Percentiles rank a stretch among this genome's conserved stretches.
These are phyloP conservation scores for Chlamydomonas schloesseri DNA, from an alignment of 139 green algal species.

Conservation along the genomic window DNA sequence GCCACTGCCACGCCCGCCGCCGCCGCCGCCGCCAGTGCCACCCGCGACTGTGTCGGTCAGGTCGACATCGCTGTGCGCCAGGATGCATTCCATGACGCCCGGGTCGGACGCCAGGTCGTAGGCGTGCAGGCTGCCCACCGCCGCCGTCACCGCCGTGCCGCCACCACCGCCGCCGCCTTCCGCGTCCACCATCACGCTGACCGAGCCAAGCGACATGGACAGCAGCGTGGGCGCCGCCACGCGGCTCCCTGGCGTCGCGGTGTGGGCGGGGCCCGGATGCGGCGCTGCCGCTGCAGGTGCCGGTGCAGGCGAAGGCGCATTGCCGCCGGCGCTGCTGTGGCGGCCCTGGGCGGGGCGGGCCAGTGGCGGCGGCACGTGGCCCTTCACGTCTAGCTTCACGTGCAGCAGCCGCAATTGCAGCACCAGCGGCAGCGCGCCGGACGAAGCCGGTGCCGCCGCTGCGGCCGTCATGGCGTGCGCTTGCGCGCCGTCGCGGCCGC, in stretches of 20 bases:
- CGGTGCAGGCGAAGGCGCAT: too few relatives aligned
- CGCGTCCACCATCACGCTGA: neutral
- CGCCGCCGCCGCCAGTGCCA: neutral
- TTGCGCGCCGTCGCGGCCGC: too few relatives aligned
- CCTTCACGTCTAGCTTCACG: constrained; percentile 14
- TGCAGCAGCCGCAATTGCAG: constrained; percentile 19
- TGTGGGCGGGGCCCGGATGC: too few relatives aligned
- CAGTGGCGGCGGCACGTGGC: neutral
- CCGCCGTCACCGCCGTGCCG: neutral
- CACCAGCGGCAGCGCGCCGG: neutral
- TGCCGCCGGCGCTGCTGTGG: neutral
- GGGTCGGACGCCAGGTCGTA: constrained; percentile 51
- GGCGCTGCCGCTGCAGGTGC: too few relatives aligned
- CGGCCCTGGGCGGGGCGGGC: neutral
- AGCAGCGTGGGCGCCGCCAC: neutral
- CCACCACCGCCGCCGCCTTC: neutral
- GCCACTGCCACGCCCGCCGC: neutral
- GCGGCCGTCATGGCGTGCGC: too few relatives aligned
- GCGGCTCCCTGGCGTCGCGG: neutral
- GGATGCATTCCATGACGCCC: constrained; percentile 49
- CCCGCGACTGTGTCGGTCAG: neutral
- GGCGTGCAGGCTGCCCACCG: constrained; percentile 2
- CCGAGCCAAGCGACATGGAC: neutral
- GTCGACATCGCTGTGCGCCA: constrained; percentile 1
- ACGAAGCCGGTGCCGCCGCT: neutral